Percentiles rank a stretch among this genome's conserved stretches.
phyloP scores from a whole-genome alignment of 257 asterid species.

The Prunella vulgaris region DNA sequence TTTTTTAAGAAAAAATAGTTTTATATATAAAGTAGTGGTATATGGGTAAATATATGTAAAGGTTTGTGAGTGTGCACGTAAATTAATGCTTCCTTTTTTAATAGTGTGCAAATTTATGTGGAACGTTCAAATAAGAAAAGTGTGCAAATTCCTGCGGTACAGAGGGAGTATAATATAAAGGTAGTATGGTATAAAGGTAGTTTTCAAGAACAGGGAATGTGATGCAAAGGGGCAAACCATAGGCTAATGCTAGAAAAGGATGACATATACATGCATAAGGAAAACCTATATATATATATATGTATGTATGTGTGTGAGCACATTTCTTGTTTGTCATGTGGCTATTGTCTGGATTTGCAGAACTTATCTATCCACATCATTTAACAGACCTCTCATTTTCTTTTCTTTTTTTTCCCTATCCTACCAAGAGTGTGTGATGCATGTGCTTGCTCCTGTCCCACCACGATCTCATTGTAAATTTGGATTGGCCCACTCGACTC shows the following conservation, averaged over 20 bases:
- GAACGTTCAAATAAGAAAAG: too few species aligned
- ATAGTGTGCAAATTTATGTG: too few species aligned
- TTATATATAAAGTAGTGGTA: too few species aligned
- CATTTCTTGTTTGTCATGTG: conserved; percentile 1
- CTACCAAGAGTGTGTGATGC: neutral
- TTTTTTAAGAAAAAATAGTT: too few species aligned
- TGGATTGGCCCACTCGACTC: neutral
- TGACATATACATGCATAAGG: neutral
- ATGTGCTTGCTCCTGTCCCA: neutral
- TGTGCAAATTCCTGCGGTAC: too few species aligned
- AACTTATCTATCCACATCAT: conserved; percentile 8
- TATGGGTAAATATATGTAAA: too few species aligned
- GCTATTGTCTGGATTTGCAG: neutral
- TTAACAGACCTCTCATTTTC: neutral
- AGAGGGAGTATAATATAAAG: too few species aligned
- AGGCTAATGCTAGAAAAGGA: neutral
- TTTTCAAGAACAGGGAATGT: conserved; percentile 18
- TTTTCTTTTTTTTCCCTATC: neutral
- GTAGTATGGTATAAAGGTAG: neutral
- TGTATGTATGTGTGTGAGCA: too few species aligned
- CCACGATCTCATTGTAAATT: neutral
- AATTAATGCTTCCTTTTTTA: too few species aligned
- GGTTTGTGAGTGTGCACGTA: too few species aligned
- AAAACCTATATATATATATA: neutral
- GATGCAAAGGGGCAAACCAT: conserved; percentile 13